A percentile compares a stretch with the other conserved stretches of the same genome.
phyloP scores from a whole-genome alignment of 306 rosid genomes.

The Albizia julibrissin region DNA sequence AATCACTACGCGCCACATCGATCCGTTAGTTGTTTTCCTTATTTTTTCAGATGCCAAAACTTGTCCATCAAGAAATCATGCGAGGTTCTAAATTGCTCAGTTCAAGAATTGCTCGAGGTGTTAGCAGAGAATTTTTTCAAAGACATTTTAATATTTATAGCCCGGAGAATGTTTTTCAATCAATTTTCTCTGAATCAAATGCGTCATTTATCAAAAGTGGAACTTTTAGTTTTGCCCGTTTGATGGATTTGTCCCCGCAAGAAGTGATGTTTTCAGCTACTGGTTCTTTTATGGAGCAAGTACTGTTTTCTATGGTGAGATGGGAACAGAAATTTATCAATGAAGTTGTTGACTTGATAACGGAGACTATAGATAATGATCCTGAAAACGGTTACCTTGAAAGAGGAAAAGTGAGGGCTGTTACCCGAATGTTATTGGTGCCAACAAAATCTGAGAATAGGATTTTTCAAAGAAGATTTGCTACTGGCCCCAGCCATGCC shows the following conservation, averaged over 20 bases:
- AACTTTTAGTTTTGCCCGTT: conserved; percentile 79
- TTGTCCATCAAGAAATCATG: conserved; percentile 64
- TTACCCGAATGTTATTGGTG: conserved; percentile 77
- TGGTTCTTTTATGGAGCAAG: conserved; percentile 73
- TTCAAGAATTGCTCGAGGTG: conserved; percentile 59
- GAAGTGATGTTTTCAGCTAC: conserved; percentile 84
- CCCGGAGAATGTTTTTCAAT: conserved; percentile 67
- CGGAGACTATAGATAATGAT: conserved; percentile 56
- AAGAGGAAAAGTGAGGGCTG: conserved; percentile 71
- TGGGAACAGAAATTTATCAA: conserved; percentile 62
- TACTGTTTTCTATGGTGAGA: conserved; percentile 75
- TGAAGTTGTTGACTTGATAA: conserved; percentile 58
- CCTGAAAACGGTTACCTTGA: conserved; percentile 59
- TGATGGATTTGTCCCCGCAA: conserved; percentile 83
- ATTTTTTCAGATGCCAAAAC: conserved; percentile 72
- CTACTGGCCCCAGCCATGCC: conserved; percentile 64
- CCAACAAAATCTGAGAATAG: conserved; percentile 67
- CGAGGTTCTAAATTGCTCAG: conserved; percentile 54
- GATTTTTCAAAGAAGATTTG: conserved; percentile 51
- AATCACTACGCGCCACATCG: not conserved
- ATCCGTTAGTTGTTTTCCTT: conserved; percentile 1
- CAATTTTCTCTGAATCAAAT: conserved; percentile 52
- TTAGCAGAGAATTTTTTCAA: conserved; percentile 60
- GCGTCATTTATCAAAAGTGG: conserved; percentile 52
- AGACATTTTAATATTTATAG: conserved; percentile 70